A percentile compares a stretch with the other conserved stretches of the same genome.
phyloP scores from a whole-genome alignment of 2,329 filamentous ascomycete genomes.

The Clonostachys rosea region DNA sequence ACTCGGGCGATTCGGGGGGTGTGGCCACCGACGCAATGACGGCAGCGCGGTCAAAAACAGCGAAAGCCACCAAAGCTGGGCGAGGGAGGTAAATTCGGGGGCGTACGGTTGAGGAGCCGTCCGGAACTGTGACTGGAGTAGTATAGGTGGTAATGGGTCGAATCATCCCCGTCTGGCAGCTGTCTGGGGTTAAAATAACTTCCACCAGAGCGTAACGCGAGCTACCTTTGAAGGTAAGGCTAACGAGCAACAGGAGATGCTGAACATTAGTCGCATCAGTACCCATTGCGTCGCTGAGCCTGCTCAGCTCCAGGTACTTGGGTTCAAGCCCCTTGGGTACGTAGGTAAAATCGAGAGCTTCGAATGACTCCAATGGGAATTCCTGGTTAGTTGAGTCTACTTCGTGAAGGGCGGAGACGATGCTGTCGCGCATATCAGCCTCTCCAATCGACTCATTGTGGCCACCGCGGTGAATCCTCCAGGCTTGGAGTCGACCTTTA shows the following conservation, averaged over 20 bases:
- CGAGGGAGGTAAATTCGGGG: constrained; percentile 74
- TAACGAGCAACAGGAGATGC: constrained; percentile 58
- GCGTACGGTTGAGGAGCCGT: constrained; percentile 26
- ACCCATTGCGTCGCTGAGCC: constrained; percentile 43
- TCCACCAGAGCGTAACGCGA: constrained; percentile 75
- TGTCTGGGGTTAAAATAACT: constrained; percentile 51
- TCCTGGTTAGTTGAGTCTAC: constrained; percentile 42
- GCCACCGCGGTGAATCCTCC: constrained; percentile 85
- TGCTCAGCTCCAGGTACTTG: constrained; percentile 44
- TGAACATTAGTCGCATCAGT: constrained; percentile 46
- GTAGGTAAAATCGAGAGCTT: constrained; percentile 76
- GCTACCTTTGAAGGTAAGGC: constrained; percentile 44
- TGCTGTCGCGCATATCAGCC: constrained; percentile 61
- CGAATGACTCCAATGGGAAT: constrained; percentile 55
- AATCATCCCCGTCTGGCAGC: constrained; percentile 57
- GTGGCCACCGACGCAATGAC: constrained; percentile 70
- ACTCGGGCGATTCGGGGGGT: constrained; percentile 66
- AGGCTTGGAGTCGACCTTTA: constrained; percentile 74
- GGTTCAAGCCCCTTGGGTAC: constrained; percentile 47
- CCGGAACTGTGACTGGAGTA: constrained; percentile 38
- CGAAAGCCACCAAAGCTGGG: constrained; percentile 74
- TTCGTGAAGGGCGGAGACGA: constrained; percentile 58
- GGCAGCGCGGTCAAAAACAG: constrained; percentile 74
- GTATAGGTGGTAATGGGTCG: constrained; percentile 64
- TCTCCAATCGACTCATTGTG: constrained; percentile 73